Conservation (phyloP, 768 basidiomycete species). For the Serendipita indica region DNA sequence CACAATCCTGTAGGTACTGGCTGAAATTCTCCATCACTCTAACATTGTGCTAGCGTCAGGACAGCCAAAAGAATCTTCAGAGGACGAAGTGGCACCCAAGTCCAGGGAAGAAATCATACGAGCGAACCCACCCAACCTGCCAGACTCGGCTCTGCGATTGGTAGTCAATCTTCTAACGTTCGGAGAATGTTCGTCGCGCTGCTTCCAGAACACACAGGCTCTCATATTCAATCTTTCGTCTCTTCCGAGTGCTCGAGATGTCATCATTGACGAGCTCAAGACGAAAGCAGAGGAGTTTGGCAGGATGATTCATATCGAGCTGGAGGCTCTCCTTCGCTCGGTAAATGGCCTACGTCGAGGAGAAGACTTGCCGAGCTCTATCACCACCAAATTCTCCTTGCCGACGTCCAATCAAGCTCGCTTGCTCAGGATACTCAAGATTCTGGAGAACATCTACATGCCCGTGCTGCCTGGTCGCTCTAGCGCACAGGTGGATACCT, state of each 20-base stretch:
- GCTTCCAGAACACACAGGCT: constrained; percentile 86
- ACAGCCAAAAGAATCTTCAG: not conserved
- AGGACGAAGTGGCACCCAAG: constrained; percentile 12
- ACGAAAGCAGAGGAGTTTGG: constrained; percentile 81
- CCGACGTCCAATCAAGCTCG: constrained; percentile 95
- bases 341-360: constrained; percentile 37
- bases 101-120: constrained; percentile 25
- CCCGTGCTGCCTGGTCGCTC: constrained; percentile 28
- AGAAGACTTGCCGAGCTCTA: constrained; percentile 45
- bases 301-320: constrained; percentile 51
- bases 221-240: constrained; percentile 86
- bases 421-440: constrained; percentile 85
- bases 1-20: not conserved
- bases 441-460: constrained; percentile 92
- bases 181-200: constrained; percentile 89
- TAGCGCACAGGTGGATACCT: constrained; percentile 20
- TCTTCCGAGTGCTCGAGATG: constrained; percentile 76
- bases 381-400: constrained; percentile 82
- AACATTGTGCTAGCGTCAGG: too few species aligned
- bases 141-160: constrained; percentile 66
- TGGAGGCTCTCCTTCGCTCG: constrained; percentile 57
- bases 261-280: constrained; percentile 78
- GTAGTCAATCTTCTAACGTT: constrained; percentile 96
- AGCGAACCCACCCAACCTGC: constrained; percentile 68
- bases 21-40: constrained; percentile 20